Evolutionary conservation across 202 grass and related monocot genomes (phyloP).

Genomic region (Schoenoplectus triqueter): DNA sequence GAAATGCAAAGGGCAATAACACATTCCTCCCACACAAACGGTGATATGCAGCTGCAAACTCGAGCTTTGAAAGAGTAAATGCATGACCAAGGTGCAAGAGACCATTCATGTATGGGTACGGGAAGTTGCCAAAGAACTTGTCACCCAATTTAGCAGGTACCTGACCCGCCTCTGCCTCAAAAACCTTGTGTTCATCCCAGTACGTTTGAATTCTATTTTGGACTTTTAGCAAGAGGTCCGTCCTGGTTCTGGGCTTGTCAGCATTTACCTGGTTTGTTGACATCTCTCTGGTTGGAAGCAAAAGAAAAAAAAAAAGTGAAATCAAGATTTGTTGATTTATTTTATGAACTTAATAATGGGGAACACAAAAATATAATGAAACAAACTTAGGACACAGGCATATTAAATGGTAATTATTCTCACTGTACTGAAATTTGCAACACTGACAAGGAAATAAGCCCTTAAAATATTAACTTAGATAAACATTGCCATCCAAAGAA

Average conservation of each 20-base stretch:
- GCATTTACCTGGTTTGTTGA: constrained; percentile 43
- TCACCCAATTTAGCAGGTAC: constrained; percentile 47
- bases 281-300: constrained; percentile 45
- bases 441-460: not conserved
- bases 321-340: not conserved
- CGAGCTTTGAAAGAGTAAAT: constrained; percentile 81
- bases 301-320: not conserved
- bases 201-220: constrained; percentile 48
- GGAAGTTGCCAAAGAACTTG: constrained; percentile 95
- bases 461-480: not conserved
- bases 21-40: constrained; percentile 70
- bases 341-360: not conserved
- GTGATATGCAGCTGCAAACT: constrained; percentile 78
- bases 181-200: constrained; percentile 71
- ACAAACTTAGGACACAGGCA: not conserved
- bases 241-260: constrained; percentile 48
- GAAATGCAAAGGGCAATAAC: constrained; percentile 81
- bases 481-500: not conserved
- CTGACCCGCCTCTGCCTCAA: constrained; percentile 59
- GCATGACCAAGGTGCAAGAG: constrained; percentile 76
- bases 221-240: constrained; percentile 57
- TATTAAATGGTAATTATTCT: not conserved
- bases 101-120: constrained; percentile 94
- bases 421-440: not conserved
- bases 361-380: not conserved